phyloP scores from a whole-genome alignment of 495 filamentous ascomycete species.

The Tuber umbilicatum region DNA sequence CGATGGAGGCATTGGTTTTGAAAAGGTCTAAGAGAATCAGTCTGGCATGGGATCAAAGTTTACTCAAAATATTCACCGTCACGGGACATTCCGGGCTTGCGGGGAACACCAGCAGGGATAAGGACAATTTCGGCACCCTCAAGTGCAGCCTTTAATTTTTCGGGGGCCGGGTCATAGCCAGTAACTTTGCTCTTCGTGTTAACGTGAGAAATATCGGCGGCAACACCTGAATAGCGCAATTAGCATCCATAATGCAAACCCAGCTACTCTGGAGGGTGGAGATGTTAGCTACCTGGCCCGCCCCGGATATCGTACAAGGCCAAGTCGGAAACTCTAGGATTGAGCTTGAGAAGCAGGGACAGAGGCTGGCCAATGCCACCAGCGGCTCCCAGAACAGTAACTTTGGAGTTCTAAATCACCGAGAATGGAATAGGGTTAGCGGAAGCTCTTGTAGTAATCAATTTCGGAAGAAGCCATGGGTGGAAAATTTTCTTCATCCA shows the following conservation, averaged over 20 bases:
- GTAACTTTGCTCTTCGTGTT: conserved; percentile 95
- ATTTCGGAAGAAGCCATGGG: conserved; percentile 11
- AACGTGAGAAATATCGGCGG: conserved; percentile 94
- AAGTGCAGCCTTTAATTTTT: conserved; percentile 68
- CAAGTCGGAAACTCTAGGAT: conserved; percentile 84
- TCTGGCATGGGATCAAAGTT: neutral
- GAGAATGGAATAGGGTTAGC: conserved; percentile 39
- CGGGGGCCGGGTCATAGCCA: conserved; percentile 72
- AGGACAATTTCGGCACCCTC: conserved; percentile 87
- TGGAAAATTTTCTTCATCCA: conserved; percentile 29
- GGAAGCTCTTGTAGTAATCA: conserved; percentile 5
- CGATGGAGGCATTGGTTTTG: conserved; percentile 99
- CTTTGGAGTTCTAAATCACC: conserved; percentile 74
- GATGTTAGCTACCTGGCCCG: conserved; percentile 64
- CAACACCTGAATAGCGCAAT: conserved; percentile 63
- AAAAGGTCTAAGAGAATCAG: conserved; percentile 65
- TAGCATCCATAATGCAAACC: conserved; percentile 8
- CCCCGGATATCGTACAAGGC: conserved; percentile 96
- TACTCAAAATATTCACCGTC: conserved; percentile 53
- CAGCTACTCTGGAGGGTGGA: neutral
- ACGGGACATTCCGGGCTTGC: conserved; percentile 99
- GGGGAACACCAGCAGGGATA: conserved; percentile 95
- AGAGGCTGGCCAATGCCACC: conserved; percentile 98
- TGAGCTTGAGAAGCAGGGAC: conserved; percentile 95
- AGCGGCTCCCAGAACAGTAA: conserved; percentile 88